Evolutionary conservation across 73 alveolate genomes (phyloP), one percentile per base, ranked within the genome.

Genomic region (Paramecium tetraurelia): DNA sequence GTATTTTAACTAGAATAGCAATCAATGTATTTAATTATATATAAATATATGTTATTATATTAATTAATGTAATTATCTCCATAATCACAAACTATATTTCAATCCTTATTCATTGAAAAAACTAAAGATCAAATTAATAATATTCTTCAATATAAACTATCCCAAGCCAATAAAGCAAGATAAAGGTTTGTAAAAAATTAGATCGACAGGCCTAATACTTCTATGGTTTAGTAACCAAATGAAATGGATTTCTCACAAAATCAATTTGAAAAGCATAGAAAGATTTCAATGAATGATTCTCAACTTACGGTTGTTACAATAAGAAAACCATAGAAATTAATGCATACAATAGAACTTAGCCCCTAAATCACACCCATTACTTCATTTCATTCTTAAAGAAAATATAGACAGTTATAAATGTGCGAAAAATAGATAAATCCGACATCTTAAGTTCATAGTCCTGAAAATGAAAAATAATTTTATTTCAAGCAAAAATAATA

Each of bases 271-370:
- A 63, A 63, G 41, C 84, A 63, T 63, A 27, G 84, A 12, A 63
- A 63, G 12, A 63, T 63, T n/a, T 63, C 84, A 63, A 63, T 63
- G 84, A 63, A 63, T 27, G 84, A 63, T 31, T 63, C 84, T 24
- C n/a, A 63, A 27, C 46, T 63, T 14, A 63, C 84, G 0, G 84
- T 63, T 63, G 84, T 63, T 5, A 63, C 84, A 5, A 63, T 63
- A 27, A 20, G 84, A 63, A 63, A 63, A 63, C 84, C 84, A 9
- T 63, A 63, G 24, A 27, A 63, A 63, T 1, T 63, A 4, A 63
- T 63, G 84, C 84, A 63, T 27, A 63, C 84, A 22, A 63, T 63
- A 31, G 84, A 63, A 63, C 84, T 63, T 16, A 63, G 84, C 14
- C 84, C 84, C 6, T 33, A 63, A n/a, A 33, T 63, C n/a, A 63